These are phyloP conservation scores for Panicum hallii DNA, from an alignment of 202 grass and related monocot genomes.

Conservation along the genomic window DNA sequence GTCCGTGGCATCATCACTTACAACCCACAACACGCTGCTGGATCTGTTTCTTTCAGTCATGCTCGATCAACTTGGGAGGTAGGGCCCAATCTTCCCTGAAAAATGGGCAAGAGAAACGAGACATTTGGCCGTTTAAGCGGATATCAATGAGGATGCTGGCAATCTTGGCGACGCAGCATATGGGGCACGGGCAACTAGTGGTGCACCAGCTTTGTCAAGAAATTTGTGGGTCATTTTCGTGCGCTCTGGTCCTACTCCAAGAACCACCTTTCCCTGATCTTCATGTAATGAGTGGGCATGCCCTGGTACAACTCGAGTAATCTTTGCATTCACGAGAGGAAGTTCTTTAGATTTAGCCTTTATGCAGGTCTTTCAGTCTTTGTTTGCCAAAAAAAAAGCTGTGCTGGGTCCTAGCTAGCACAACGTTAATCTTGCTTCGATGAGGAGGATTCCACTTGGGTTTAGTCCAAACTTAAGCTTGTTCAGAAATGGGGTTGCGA, in stretches of 20 bases:
- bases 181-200: slow-evolving; percentile 22
- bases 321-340: slow-evolving; percentile 15
- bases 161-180: slow-evolving; percentile 35
- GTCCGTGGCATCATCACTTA: slow-evolving; percentile 38
- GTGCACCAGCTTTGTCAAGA: slow-evolving; percentile 43
- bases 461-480: background rate
- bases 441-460: background rate
- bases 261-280: slow-evolving; percentile 42
- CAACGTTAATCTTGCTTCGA: background rate
- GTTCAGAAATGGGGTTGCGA: background rate
- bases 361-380: background rate
- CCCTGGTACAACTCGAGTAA: slow-evolving; percentile 14
- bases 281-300: slow-evolving; percentile 43
- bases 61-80: background rate
- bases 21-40: slow-evolving; percentile 17
- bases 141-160: slow-evolving; percentile 40
- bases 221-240: slow-evolving; percentile 21
- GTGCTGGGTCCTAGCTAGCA: background rate
- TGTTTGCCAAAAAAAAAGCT: background rate
- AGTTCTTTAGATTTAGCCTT: background rate
- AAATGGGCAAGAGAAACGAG: background rate
- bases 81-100: background rate
- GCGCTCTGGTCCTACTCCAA: slow-evolving; percentile 33
- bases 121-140: background rate
- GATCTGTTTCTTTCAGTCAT: slow-evolving; percentile 13